Base-by-base conservation (phyloP, 2,329 filamentous ascomycete genomes). In the Colletotrichum kahawae region DNA sequence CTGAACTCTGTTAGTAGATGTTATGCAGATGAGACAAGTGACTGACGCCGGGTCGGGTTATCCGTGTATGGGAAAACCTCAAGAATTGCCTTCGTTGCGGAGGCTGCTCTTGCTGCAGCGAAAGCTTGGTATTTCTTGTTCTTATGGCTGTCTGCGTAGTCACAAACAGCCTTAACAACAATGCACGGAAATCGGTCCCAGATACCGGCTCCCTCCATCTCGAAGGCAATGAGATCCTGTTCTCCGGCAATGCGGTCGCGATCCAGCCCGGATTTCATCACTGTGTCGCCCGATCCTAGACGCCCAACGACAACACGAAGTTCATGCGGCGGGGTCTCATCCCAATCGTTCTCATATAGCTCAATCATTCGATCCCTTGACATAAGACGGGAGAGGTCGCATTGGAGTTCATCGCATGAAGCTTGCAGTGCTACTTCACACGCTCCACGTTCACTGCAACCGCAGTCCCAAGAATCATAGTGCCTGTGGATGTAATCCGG, bases 111-210 rank as follows among this genome's bases (percentile, higher is more conserved):
- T 0, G 81, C 81, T 2, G 85, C 83, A 1, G 84, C 83, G 78
- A 83, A 86, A 2, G 74, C 66, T 64, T 86, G 83, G 81, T 81
- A 86, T 1, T 27, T 70, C 56, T 84, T 83, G 67, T 78, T 82
- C 70, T 85, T 85, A 73, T 86, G 84, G 27, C 82, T 82, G 71
- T 86, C 85, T 0, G 82, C 80, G 56, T 86, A 87, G 77, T 86
- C 82, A 65, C 81, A 84, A 1, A 84, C 81, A 2, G 83, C 83
- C 29, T 86, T 85, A 57, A 87, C 82, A 0, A 85, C 76, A 1
- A 87, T 67, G 7, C 82, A 0, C 0, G 85, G n/a, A 6, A 51
- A 51, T 62, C 77, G 76, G 4, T 82, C 79, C 80, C 79, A 83
- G 0, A 79, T 51, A 0, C 84, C 84, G 1, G 83, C 82, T 0